Base-by-base conservation (phyloP, 192 early-diverging fungal species). In the Coemansia sp. region DNA sequence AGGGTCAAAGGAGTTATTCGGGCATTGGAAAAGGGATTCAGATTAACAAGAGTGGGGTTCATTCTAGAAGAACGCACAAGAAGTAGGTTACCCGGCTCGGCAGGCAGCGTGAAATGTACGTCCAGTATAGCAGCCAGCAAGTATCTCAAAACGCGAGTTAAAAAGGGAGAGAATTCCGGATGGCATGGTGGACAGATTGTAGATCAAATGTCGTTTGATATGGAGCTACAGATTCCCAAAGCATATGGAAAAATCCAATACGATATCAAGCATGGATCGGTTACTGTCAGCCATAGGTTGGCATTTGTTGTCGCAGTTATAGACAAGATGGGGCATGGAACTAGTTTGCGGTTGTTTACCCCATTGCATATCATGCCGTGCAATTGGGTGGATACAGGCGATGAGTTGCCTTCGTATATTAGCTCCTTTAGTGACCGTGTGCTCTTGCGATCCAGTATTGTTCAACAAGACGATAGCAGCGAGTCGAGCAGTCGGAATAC, bases 1-100 rank as follows among this genome's bases (percentile, higher is more conserved):
- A 53, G 58, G 19, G 62, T 73, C 7, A 51, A 36, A 0, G 70
- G 70, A 30, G 70, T 73, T 8, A 36, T 73, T 23, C 63, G 70
- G 20, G 70, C 70, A 4, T 41, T 73, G 43, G 63, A 73, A 19
- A 73, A 73, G 46, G 70, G 70, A 2, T 73, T 65, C 46, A 41
- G 39, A 28, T 46, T 73, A 55, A 66, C 63, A 14, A 52, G 55
- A n/a, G 63, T 73, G 6, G 70, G 70, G 7, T 56, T 73, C 9
- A 43, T 73, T 22, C 64, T 73, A 1, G 70, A 73, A 50, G 70
- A 73, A 64, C 70, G 70, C 53, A 73, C 70, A 10, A 63, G 70
- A 13, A 61, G 57, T 32, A 53, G 70, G 34, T 15, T 40, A 23
- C n/a, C 17, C 14, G 37, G 44, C 4, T 6, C 38, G 17, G 25